Base-by-base conservation (phyloP, 2,329 filamentous ascomycete species). In the Purpureocillium lavendulum region DNA sequence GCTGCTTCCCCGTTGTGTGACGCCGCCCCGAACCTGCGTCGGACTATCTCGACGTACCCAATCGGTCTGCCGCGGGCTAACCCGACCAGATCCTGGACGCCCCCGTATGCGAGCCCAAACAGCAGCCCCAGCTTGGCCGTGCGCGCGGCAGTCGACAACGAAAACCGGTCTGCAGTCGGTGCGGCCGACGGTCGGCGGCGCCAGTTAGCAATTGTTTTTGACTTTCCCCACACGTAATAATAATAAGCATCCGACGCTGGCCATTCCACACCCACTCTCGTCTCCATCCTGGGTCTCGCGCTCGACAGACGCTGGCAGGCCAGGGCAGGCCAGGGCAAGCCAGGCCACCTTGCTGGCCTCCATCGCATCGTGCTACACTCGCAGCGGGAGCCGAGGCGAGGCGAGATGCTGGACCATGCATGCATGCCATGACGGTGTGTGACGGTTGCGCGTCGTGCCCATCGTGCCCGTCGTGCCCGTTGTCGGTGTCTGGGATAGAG, bases 91-190 rank as follows among this genome's bases (percentile, higher is more conserved):
- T 97, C 90, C 62, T 97, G 89, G 42, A 83, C 59, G 30, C 90
- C 67, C 17, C 90, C 90, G 62, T 87, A 97, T 7, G 68, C 75
- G 29, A 95, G 56, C 15, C 90, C 89, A 48, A 88, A 80, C 49
- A 84, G 69, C 34, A 96, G 67, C 1, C 88, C 90, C 50, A 84
- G 77, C 56, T 80, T 85, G 37, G 88, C 87, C 33, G 87, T 92
- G 45, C 83, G 75, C 14, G 82, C 83, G 31, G 82, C 80, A 37
- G 83, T 84, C 43, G 82, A 79, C 24, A 90, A 65, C 28, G 88
- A 85, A 52, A 96, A 86, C 32, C 81, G 75, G 67, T 89, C 85
- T 90, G 29, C 29, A 57, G 35, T 46, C 38, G 40, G 46, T 46
- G 53, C 40, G 40, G 43, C 54, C 55, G 49, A 57, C 35, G 35